Percentiles rank a stretch among this genome's conserved stretches.
These are phyloP conservation scores for Trichoderma pleuroti DNA, from an alignment of 2,329 filamentous ascomycete genomes.

Conservation along the genomic window DNA sequence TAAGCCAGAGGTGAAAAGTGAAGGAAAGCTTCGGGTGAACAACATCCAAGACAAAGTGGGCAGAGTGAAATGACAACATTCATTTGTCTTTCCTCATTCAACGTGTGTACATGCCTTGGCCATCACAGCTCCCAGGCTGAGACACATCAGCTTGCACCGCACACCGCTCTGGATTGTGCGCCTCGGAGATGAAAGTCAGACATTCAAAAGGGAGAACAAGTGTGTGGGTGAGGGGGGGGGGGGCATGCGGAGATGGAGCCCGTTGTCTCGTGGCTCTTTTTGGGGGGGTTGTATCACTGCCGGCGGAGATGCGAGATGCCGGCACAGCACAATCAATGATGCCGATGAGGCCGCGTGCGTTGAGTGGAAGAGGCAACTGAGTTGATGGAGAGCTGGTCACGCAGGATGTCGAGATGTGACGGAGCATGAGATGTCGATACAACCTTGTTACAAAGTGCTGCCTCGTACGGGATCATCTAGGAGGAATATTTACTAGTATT, in stretches of 20 bases:
- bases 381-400: background rate
- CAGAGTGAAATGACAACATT: background rate
- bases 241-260: background rate
- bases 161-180: background rate
- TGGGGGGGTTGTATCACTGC: background rate
- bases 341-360: constrained; percentile 1
- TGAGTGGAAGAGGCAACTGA: background rate
- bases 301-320: background rate
- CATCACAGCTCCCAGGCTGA: background rate
- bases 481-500: background rate
- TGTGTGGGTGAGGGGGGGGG: background rate
- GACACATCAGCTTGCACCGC: background rate
- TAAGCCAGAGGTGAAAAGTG: background rate
- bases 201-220: background rate
- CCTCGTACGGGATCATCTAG: background rate
- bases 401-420: background rate
- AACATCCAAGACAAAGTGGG: background rate
- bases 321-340: background rate
- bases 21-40: background rate
- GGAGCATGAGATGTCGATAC: background rate
- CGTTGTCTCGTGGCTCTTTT: constrained; percentile 5
- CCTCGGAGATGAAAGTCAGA: background rate
- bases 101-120: background rate
- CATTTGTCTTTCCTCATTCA: background rate
- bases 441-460: background rate